Base-by-base conservation (phyloP, 2,329 filamentous ascomycete genomes). In the Chaetomium olivaceum region DNA sequence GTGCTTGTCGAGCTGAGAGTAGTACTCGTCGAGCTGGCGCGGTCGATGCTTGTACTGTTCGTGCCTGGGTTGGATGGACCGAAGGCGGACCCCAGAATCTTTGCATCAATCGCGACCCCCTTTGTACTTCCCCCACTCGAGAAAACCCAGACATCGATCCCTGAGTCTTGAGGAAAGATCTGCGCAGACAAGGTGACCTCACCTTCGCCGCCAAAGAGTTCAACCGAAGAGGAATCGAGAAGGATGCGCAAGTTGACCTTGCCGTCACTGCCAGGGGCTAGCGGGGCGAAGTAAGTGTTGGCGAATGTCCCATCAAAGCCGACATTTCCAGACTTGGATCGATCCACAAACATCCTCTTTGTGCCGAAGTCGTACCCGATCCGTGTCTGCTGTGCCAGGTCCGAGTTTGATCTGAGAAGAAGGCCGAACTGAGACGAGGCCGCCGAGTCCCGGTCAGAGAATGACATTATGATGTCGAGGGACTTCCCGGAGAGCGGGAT, bases 171-270 rank as follows among this genome's bases (percentile, higher is more conserved):
- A 25, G 58, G 58, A 19, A 60, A 60, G 23, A 60, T 60, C 46
- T 60, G 58, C 29, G 58, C 58, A 43, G 58, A 51, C 58, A 60
- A 60, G 43, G 58, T 60, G 46, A 60, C 58, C 58, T 60, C 58
- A 46, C 58, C 58, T 14, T 23, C 29, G 43, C 58, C 58, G 11
- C 58, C 58, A 21, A 60, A 60, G 58, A 60, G n/a, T 51, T 60
- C 58, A 51, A 60, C 43, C 43, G 58, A 60, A 51, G 58, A 60
- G 25, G 58, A 60, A 51, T 60, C 43, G 7, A 60, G 58, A 29
- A 60, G 58, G 27, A 60, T 51, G 58, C 58, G 58, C 46, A 60
- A 23, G 1, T 27, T 60, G 43, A 60, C 27, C 58, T 51, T 60
- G 29, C 58, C 46, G 58, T 60, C 46, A 36, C 27, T 60, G 58